Conservation (phyloP, 2,329 filamentous ascomycete species). For the Tolypocladium endophyticum region DNA sequence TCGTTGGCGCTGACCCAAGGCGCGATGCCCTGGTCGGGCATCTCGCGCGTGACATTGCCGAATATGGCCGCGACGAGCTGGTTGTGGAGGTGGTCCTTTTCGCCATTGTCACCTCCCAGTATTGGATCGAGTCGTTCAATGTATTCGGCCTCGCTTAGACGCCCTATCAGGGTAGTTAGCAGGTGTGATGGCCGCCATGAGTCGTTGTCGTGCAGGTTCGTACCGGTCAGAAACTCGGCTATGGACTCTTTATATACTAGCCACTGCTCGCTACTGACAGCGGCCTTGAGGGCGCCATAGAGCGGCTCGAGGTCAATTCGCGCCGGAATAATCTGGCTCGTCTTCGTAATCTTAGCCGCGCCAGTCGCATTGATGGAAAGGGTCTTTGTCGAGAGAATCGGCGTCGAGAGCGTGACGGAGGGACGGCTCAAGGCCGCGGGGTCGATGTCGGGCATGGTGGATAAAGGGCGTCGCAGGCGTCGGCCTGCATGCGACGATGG, state of each 20-base stretch:
- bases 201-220: background rate
- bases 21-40: constrained; percentile 56
- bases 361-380: constrained; percentile 41
- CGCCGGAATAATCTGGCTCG: constrained; percentile 51
- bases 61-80: constrained; percentile 57
- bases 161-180: constrained; percentile 34
- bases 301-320: constrained; percentile 59
- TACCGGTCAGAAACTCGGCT: constrained; percentile 54
- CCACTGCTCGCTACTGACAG: constrained; percentile 53
- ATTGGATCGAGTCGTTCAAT: constrained; percentile 50
- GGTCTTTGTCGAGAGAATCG: constrained; percentile 46
- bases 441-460: constrained; percentile 58
- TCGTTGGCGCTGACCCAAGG: constrained; percentile 65
- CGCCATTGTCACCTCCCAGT: constrained; percentile 43
- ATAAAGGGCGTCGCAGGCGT: constrained; percentile 15
- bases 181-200: background rate
- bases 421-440: constrained; percentile 57
- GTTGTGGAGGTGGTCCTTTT: constrained; percentile 56
- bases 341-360: constrained; percentile 43
- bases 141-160: constrained; percentile 52
- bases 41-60: constrained; percentile 58
- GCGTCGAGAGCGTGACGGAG: constrained; percentile 45
- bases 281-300: constrained; percentile 50
- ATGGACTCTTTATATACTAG: constrained; percentile 52
- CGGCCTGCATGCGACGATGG: constrained; percentile 33